A percentile compares a stretch with the other conserved stretches of the same genome.
Evolutionary conservation across 345 rosid genomes (phyloP).

Genomic region (Ailanthus altissimus): DNA sequence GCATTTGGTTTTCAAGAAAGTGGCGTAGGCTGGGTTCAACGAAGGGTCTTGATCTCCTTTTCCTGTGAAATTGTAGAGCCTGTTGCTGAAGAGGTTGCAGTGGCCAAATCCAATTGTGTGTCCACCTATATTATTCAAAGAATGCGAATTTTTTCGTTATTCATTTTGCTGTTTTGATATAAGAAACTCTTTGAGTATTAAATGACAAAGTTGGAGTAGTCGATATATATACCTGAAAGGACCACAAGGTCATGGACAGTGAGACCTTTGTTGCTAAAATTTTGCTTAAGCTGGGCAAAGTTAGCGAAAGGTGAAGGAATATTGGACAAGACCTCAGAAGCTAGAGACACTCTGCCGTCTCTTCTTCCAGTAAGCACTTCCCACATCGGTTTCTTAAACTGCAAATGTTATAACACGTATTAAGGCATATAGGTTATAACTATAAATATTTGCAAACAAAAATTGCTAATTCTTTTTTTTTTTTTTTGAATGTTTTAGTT

Average conservation of each 20-base stretch:
- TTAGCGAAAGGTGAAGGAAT: conserved; percentile 61
- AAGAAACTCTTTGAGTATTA: background rate
- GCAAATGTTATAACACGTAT: background rate
- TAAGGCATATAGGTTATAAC: background rate
- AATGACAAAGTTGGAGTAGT: background rate
- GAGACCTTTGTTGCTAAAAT: conserved; percentile 47
- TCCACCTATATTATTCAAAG: conserved; percentile 38
- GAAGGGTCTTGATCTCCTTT: conserved; percentile 63
- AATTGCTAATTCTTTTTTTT: too few species aligned
- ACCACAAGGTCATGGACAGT: conserved; percentile 65
- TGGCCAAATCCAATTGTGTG: conserved; percentile 66
- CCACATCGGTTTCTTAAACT: conserved; percentile 55
- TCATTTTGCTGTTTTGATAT: background rate
- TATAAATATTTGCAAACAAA: background rate
- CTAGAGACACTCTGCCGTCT: conserved; percentile 58
- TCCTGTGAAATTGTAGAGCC: conserved; percentile 75
- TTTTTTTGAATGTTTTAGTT: background rate
- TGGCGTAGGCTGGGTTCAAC: conserved; percentile 41
- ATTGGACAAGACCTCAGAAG: conserved; percentile 39
- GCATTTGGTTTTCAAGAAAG: conserved; percentile 48
- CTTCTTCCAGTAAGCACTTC: conserved; percentile 75
- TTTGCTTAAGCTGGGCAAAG: conserved; percentile 44
- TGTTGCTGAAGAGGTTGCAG: conserved; percentile 47
- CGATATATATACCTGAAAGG: conserved; percentile 50
- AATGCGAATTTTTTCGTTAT: background rate